A percentile compares a stretch with the other conserved stretches of the same genome.
Conservation (phyloP, 169 alveolate genomes). For the Plasmodium cynomolgi region DNA sequence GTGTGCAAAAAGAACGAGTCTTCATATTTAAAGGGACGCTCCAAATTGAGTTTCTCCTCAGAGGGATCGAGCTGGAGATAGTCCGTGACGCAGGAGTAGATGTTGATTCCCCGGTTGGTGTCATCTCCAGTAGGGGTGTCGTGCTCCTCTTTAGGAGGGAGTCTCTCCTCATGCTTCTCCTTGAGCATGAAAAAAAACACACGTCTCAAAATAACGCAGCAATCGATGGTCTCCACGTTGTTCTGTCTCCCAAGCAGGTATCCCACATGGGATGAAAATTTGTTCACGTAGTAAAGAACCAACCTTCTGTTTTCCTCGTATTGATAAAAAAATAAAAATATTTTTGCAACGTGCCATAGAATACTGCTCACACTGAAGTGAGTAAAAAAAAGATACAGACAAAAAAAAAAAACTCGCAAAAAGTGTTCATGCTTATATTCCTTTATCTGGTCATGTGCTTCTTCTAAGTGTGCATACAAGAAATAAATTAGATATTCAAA, state of each 20-base stretch:
- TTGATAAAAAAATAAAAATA: constrained; percentile 41
- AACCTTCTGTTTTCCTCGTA: not conserved
- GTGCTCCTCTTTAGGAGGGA: not conserved
- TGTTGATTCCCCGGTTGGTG: not conserved
- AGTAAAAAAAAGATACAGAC: constrained; percentile 34
- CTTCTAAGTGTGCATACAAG: constrained; percentile 28
- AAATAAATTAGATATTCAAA: constrained; percentile 41
- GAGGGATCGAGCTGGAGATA: not conserved
- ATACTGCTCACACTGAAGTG: constrained; percentile 34
- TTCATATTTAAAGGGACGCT: constrained; percentile 37
- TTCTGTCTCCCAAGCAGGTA: constrained; percentile 3
- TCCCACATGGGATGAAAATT: not conserved
- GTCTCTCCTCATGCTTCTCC: not conserved
- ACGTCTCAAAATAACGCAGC: not conserved
- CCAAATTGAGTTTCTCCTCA: not conserved
- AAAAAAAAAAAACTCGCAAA: constrained; percentile 34
- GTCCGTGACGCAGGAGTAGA: constrained; percentile 1
- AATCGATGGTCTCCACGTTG: constrained; percentile 23
- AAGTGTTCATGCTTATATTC: constrained; percentile 30
- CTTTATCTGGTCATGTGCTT: constrained; percentile 51
- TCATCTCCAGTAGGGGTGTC: not conserved
- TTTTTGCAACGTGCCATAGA: constrained; percentile 48
- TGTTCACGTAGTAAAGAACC: not conserved
- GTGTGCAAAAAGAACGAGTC: constrained; percentile 31
- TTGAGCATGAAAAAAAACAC: constrained; percentile 1